Evolutionary conservation across 495 filamentous ascomycete species (phyloP), one percentile per base, ranked within the genome.

Genomic region (Aspergillus baeticus): DNA sequence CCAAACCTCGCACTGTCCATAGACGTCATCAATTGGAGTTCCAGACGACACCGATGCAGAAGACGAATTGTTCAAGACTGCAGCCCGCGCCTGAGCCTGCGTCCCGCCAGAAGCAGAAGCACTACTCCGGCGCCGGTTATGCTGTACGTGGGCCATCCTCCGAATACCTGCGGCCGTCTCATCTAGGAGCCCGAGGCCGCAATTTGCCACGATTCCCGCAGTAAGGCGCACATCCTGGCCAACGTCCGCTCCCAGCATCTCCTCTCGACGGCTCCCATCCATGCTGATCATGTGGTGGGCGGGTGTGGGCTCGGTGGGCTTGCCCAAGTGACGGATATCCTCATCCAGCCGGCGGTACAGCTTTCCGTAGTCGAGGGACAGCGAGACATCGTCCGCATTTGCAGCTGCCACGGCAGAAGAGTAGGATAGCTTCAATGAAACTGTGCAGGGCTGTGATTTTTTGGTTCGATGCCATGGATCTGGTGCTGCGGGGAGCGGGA

Each of bases 361-460:
- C 59, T 77, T 77, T 35, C 76, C 74, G 61, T 79, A 79, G 59
- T 79, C 75, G 7, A 79, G 56, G 1, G 75, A 73, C 6, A 77
- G 67, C 5, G 73, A 75, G 51, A 79, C 75, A 57, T 77, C 71
- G 42, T 79, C 76, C 21, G 70, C 67, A 14, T 64, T 66, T 0
- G 75, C 76, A 13, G 73, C 69, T 1, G 69, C 71, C 34, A 75
- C 65, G 26, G 75, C 71, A 33, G 72, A 75, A 11, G 74, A 75
- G 58, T 77, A 77, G 22, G 75, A 75, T 20, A 79, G 66, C 38
- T 70, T 74, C 10, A 77, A 62, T 22, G 67, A 72, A 52, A 69
- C 74, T n/a, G 65, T 76, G 61, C 69, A 74, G 48, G 76, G 76
- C 57, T 79, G 76, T 0, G 71, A 50, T 57, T 79, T 79, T 20